Conservation (phyloP, 768 basidiomycete species). For the button mushroom (Agaricus bisporus) region DNA sequence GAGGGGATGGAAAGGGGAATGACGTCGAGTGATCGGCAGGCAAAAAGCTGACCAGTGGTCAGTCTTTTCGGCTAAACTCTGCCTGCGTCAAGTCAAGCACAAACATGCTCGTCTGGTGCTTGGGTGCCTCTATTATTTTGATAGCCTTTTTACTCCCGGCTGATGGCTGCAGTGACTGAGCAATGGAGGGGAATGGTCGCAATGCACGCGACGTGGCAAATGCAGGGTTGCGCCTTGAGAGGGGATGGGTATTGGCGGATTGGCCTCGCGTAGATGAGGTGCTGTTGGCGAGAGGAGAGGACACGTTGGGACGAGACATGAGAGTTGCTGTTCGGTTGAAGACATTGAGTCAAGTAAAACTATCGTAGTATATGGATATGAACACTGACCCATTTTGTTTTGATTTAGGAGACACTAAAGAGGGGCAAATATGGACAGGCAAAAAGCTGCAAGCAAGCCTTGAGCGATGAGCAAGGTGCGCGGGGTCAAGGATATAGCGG, state of each 20-base stretch:
- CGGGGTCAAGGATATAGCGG: not conserved
- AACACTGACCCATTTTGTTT: slow-evolving; percentile 7
- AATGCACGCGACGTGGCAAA: slow-evolving; percentile 73
- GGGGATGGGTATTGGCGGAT: slow-evolving; percentile 24
- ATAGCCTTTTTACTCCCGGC: slow-evolving; percentile 38
- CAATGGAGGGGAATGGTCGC: slow-evolving; percentile 70
- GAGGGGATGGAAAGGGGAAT: no score
- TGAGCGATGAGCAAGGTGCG: not conserved
- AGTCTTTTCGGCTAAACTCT: slow-evolving; percentile 62
- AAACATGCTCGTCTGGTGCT: slow-evolving; percentile 64
- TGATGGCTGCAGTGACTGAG: slow-evolving; percentile 32
- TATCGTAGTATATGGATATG: not conserved
- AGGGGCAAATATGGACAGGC: not conserved
- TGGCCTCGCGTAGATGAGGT: slow-evolving; percentile 21
- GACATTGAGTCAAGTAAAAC: not conserved
- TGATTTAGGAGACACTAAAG: not conserved
- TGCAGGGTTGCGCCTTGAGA: slow-evolving; percentile 38
- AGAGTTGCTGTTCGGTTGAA: slow-evolving; percentile 16
- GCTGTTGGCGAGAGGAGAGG: slow-evolving; percentile 55
- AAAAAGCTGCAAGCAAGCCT: not conserved
- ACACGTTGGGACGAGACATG: slow-evolving; percentile 45
- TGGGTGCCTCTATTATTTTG: slow-evolving; percentile 77
- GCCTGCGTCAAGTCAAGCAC: slow-evolving; percentile 78
- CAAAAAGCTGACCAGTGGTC: slow-evolving; percentile 2
- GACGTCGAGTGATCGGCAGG: slow-evolving; percentile 22